phyloP scores from a whole-genome alignment of 148 eudicot genomes.

The Nepenthes gracilis region DNA sequence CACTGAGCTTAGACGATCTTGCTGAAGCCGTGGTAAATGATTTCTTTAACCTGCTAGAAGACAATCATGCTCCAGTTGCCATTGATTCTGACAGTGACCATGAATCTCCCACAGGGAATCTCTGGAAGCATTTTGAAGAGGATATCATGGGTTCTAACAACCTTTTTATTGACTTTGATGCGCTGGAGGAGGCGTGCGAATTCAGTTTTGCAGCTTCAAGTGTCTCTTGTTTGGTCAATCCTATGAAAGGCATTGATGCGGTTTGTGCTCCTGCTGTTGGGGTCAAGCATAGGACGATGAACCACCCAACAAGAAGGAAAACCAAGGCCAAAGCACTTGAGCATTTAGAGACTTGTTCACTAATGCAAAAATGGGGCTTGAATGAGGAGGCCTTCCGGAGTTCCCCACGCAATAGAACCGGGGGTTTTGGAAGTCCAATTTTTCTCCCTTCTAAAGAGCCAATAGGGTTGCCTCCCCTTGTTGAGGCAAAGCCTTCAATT shows the following conservation, averaged over 20 bases:
- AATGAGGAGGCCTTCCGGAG: conserved; percentile 50
- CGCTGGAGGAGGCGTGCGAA: conserved; percentile 22
- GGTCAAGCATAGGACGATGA: conserved; percentile 11
- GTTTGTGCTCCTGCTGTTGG: conserved; percentile 1
- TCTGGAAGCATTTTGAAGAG: conserved; percentile 75
- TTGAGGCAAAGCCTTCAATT: conserved; percentile 66
- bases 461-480: conserved; percentile 60
- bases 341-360: conserved; percentile 62
- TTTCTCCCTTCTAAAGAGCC: conserved; percentile 45
- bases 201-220: conserved; percentile 19
- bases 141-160: conserved; percentile 56
- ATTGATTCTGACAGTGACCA: conserved; percentile 50
- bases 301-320: conserved; percentile 21
- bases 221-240: conserved; percentile 20
- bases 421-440: conserved; percentile 80
- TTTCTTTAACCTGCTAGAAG: conserved; percentile 60
- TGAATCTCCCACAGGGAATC: conserved; percentile 78
- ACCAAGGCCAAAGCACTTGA: conserved; percentile 56
- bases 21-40: conserved; percentile 58
- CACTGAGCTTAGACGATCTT: conserved; percentile 58
- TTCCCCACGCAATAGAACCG: conserved; percentile 37
- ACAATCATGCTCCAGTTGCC: conserved; percentile 43
- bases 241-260: conserved; percentile 15
- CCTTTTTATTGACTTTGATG: conserved; percentile 39
- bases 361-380: conserved; percentile 87